phyloP scores from a whole-genome alignment of 1,284 basidiomycete genomes.

The Ustilago xerochloae region DNA sequence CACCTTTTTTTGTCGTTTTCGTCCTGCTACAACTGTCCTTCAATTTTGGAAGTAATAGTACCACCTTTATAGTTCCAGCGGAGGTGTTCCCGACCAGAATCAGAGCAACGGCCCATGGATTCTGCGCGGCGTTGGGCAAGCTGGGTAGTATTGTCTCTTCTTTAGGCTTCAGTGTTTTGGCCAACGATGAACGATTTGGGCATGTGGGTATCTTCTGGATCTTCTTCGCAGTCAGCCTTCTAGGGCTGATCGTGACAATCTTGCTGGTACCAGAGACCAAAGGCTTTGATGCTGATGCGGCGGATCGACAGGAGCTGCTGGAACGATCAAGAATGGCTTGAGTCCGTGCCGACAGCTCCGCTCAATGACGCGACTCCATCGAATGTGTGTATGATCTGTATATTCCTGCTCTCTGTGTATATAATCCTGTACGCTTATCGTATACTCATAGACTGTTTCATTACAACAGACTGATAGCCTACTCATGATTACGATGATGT shows the following conservation, averaged over 20 bases:
- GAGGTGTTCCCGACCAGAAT: slow-evolving; percentile 83
- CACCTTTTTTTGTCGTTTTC: slow-evolving; percentile 79
- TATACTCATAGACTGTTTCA: too few species aligned
- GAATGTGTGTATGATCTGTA: not conserved
- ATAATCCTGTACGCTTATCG: too few species aligned
- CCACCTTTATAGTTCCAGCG: slow-evolving; percentile 80
- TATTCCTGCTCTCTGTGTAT: not conserved
- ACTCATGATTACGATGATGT: too few species aligned
- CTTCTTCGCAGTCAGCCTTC: slow-evolving; percentile 49
- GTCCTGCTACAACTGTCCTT: slow-evolving; percentile 73
- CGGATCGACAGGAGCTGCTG: slow-evolving; percentile 50
- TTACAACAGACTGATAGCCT: too few species aligned
- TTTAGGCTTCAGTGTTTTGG: slow-evolving; percentile 55
- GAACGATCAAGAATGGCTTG: slow-evolving; percentile 26
- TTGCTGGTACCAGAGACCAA: slow-evolving; percentile 53
- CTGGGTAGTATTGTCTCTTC: slow-evolving; percentile 71
- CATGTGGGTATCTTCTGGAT: slow-evolving; percentile 53
- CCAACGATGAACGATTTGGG: slow-evolving; percentile 24
- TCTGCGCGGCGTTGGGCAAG: slow-evolving; percentile 71
- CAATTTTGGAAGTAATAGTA: slow-evolving; percentile 78
- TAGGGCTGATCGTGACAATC: slow-evolving; percentile 40
- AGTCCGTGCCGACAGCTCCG: slow-evolving; percentile 5
- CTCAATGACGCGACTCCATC: too few species aligned
- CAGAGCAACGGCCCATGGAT: slow-evolving; percentile 71
- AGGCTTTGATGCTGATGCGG: slow-evolving; percentile 52